Evolutionary conservation across 1,139 yeast genomes (phyloP).

Genomic region (Yamadazyma diospyri): DNA sequence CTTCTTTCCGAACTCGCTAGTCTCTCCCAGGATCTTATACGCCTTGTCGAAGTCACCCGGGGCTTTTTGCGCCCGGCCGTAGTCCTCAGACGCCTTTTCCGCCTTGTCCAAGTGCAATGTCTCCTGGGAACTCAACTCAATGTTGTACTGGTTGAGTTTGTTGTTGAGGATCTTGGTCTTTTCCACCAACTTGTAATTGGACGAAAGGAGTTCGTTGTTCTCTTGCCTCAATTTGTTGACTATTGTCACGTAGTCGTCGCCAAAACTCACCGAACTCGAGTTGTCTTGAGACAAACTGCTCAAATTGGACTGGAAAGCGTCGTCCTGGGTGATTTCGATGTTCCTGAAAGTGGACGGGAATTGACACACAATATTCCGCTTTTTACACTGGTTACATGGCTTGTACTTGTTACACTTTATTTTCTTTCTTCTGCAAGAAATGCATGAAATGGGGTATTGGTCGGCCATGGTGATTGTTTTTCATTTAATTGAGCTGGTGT

Average conservation of each 20-base stretch:
- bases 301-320: not conserved
- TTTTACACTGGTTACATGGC: slow-evolving; percentile 39
- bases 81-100: not conserved
- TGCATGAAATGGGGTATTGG: slow-evolving; percentile 37
- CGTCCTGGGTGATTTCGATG: slow-evolving; percentile 28
- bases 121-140: slow-evolving; percentile 10
- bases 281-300: not conserved
- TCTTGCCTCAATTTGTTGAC: slow-evolving; percentile 18
- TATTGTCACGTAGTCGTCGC: slow-evolving; percentile 4
- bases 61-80: slow-evolving; percentile 2
- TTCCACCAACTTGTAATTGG: slow-evolving; percentile 18
- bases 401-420: slow-evolving; percentile 38
- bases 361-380: slow-evolving; percentile 30
- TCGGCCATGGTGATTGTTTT: slow-evolving; percentile 21
- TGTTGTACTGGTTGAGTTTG: slow-evolving; percentile 9
- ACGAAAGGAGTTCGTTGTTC: slow-evolving; percentile 19
- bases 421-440: slow-evolving; percentile 41
- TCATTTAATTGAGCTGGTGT: too few species aligned
- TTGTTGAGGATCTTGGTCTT: slow-evolving; percentile 11
- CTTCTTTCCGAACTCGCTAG: slow-evolving; percentile 32
- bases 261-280: not conserved
- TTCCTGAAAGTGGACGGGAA: slow-evolving; percentile 41
- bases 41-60: slow-evolving; percentile 2
- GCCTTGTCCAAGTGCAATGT: not conserved
- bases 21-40: slow-evolving; percentile 19